Conservation (phyloP, 2,329 filamentous ascomycete species). For the Nemania abortiva region DNA sequence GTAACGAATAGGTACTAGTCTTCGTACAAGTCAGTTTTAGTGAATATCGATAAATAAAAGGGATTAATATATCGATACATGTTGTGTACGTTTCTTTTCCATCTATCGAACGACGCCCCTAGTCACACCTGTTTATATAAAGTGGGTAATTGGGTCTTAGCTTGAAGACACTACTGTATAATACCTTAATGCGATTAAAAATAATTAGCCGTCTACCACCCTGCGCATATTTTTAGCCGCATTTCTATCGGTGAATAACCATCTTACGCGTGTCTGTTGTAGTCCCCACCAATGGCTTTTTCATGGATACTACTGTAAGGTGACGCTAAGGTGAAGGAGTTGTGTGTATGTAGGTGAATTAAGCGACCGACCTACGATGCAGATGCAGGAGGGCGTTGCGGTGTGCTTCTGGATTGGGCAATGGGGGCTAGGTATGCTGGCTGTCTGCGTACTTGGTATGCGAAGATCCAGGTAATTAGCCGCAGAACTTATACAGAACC, state of each 20-base stretch:
- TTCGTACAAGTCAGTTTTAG: too few species aligned
- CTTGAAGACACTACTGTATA: too few species aligned
- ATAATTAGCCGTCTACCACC: background rate
- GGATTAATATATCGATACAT: background rate
- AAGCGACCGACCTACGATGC: too few species aligned
- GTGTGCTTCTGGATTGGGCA: background rate
- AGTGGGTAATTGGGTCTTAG: too few species aligned
- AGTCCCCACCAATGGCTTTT: background rate
- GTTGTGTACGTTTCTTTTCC: background rate
- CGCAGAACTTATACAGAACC: background rate
- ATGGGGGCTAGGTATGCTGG: background rate
- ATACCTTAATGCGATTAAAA: background rate
- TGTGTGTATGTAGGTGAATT: too few species aligned
- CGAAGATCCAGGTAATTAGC: background rate
- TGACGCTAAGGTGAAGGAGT: background rate
- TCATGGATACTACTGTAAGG: background rate
- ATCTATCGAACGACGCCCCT: too few species aligned
- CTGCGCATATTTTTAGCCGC: conserved; percentile 1
- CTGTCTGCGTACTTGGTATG: background rate
- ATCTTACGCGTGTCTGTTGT: background rate
- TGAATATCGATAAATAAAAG: too few species aligned
- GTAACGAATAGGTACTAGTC: background rate
- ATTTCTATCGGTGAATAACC: background rate
- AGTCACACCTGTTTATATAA: too few species aligned
- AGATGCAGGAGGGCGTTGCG: too few species aligned